Base-by-base conservation (phyloP, 208 protist genomes). In the Acanthamoeba culbertsoni region DNA sequence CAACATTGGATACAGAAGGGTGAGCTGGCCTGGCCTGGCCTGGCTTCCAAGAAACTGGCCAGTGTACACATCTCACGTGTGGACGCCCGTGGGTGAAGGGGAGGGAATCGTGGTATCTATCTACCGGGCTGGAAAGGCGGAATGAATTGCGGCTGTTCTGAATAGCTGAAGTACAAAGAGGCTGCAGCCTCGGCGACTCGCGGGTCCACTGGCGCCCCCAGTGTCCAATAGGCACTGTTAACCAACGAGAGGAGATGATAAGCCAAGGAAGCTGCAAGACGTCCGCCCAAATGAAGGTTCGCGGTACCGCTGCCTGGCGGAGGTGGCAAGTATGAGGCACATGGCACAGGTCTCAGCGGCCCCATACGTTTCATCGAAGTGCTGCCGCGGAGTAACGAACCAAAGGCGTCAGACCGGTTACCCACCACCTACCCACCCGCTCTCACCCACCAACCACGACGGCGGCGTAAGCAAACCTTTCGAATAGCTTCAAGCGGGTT, bases 261-360 rank as follows among this genome's bases (percentile, higher is more conserved):
- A 6, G 65, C 5, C 35, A 37, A 77, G 28, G 10, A 77, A 3
- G 5, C 2, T 3, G 35, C 35, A 4, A n/a, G 20, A 20, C 43
- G 42, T 33, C 28, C 23, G 18, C 53, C 16, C 23, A n/a, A 23
- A 16, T n/a, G 53, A 62, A 16, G 18, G 16, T 62, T 16, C 18
- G 18, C 18, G 23, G 18, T 16, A 55, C 46, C 73, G 23, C 23
- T 31, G 40, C n/a, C 28, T 84, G 37, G 73, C 28, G n/a, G 73
- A 26, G 10, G 82, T 68, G 43, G 82, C 82, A n/a, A 90, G 55
- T 28, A 90, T 46, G 28, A 90, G 82, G n/a, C 37, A 90, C 82
- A 90, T 90, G 14, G 82, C 82, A 33, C 82, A 90, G 2, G 51
- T 51, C n/a, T 90, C 55, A 2, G 28, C 35, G 1, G 51, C 33